Evolutionary conservation across 176 grass and related monocot species (phyloP).

Genomic region (Aegilops speltoides): DNA sequence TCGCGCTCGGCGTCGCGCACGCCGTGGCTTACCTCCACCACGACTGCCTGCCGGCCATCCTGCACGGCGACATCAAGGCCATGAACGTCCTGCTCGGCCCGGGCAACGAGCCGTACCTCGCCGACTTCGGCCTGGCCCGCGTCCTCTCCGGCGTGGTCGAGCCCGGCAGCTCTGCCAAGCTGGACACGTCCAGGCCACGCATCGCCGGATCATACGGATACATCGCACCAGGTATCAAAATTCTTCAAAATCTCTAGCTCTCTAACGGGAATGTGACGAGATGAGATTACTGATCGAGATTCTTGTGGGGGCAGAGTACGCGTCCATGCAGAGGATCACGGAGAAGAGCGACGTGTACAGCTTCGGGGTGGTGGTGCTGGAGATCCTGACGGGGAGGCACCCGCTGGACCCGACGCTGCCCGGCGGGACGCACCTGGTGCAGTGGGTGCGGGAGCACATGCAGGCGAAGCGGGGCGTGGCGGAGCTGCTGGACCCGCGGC

Average conservation of each 20-base stretch:
- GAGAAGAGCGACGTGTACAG: slow-evolving; percentile 95
- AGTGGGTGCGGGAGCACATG: slow-evolving; percentile 85
- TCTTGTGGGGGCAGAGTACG: slow-evolving; percentile 60
- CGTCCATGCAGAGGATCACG: slow-evolving; percentile 77
- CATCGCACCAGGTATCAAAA: slow-evolving; percentile 51
- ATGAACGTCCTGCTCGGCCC: slow-evolving; percentile 91
- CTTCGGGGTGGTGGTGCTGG: slow-evolving; percentile 80
- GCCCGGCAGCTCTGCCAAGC: slow-evolving; percentile 36
- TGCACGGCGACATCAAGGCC: slow-evolving; percentile 91
- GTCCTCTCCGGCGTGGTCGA: slow-evolving; percentile 40
- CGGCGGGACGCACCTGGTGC: slow-evolving; percentile 67
- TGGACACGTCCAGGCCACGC: slow-evolving; percentile 50
- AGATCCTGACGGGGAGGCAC: slow-evolving; percentile 73
- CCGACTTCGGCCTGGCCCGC: slow-evolving; percentile 90
- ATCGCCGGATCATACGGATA: slow-evolving; percentile 63
- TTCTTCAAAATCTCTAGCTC: background rate
- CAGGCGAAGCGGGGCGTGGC: slow-evolving; percentile 40
- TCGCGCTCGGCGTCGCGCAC: slow-evolving; percentile 78
- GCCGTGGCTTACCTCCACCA: slow-evolving; percentile 89
- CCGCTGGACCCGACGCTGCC: slow-evolving; percentile 77
- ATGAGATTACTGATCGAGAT: background rate
- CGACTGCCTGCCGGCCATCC: slow-evolving; percentile 88
- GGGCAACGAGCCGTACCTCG: slow-evolving; percentile 76
- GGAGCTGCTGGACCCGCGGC: slow-evolving; percentile 71
- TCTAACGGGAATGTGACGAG: background rate